Evolutionary conservation across 208 protist genomes (phyloP).

Genomic region (Vickermania ingenoplastis): DNA sequence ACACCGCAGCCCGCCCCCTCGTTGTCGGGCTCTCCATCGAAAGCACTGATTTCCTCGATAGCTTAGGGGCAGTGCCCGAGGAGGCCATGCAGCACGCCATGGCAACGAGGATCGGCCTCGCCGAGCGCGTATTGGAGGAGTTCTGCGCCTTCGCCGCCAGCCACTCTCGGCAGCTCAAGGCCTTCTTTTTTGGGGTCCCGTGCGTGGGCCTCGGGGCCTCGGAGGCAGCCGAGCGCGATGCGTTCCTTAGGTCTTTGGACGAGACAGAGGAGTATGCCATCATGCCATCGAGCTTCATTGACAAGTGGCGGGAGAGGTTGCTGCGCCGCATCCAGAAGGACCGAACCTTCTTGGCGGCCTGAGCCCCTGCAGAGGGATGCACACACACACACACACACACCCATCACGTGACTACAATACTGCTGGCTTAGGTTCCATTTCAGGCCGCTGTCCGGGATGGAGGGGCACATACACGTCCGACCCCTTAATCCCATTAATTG

Average conservation of each 20-base stretch:
- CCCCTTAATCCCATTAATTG: no score
- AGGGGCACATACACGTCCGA: no score
- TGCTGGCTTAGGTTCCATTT: no score
- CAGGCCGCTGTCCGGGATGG: no score
- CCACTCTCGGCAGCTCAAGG: constrained; percentile 27
- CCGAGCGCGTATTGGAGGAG: constrained; percentile 60
- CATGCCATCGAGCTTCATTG: constrained; percentile 59
- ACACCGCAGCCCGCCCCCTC: constrained; percentile 15
- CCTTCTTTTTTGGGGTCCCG: not conserved
- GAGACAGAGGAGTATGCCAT: constrained; percentile 46
- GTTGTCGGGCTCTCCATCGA: constrained; percentile 58
- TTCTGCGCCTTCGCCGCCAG: constrained; percentile 61
- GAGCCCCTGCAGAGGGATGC: no score
- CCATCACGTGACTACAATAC: not conserved
- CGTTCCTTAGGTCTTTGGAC: not conserved
- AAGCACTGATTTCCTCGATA: constrained; percentile 34
- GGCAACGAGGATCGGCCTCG: constrained; percentile 50
- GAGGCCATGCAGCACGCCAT: constrained; percentile 26
- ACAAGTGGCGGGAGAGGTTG: constrained; percentile 48
- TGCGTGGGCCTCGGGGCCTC: not conserved
- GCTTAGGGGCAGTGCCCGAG: constrained; percentile 42
- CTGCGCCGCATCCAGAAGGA: constrained; percentile 52
- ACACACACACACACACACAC: constrained; percentile 19
- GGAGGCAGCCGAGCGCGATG: not conserved
- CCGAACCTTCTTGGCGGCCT: constrained; percentile 41